Evolutionary conservation across 768 basidiomycete species (phyloP), one percentile per base, ranked within the genome.

Genomic region (Podaxis sp.): DNA sequence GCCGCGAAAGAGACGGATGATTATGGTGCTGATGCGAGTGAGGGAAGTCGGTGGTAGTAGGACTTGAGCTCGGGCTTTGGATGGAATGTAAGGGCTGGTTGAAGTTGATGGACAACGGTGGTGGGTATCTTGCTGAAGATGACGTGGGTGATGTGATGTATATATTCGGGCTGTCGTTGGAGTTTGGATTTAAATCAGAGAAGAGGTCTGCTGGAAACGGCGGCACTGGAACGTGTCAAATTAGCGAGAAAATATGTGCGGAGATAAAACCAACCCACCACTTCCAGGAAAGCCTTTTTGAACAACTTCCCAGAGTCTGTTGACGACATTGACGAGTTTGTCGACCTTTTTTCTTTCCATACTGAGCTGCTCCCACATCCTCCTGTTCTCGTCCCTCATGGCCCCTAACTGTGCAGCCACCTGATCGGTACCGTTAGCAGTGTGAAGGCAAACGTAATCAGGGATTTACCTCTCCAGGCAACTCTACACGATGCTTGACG

Each of bases 311-410:
- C 87, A 89, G 62, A 92, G 72, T 10, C 80, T 74, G 59, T 84
- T 83, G 30, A 91, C 81, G 28, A 88, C 76, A 50, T 76, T 73
- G 0, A 85, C 82, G 33, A 92, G 78, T 62, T 81, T 83, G 64
- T 89, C 89, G 11, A 85, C 81, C 69, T 85, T 84, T 54, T 81
- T 78, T 58, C 82, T 79, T 72, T 91, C 91, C 4, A 75, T 68
- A 4, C 74, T 70, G 36, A 91, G 75, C 65, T 75, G 77, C 59
- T 86, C 81, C 80, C 82, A 85, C 62, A 92, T 79, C 28, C 85
- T 76, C 51, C 83, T 74, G 66, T 91, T 89, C 72, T 92, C 90
- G 6, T 90, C 89, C 54, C 87, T 81, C 81, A 93, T 88, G 8
- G 85, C 82, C 13, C 77, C 76, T 8, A 93, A 80, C 69, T 90